These are phyloP conservation scores for Dendrothele bispora DNA, from an alignment of 768 basidiomycete species.

Conservation along the genomic window DNA sequence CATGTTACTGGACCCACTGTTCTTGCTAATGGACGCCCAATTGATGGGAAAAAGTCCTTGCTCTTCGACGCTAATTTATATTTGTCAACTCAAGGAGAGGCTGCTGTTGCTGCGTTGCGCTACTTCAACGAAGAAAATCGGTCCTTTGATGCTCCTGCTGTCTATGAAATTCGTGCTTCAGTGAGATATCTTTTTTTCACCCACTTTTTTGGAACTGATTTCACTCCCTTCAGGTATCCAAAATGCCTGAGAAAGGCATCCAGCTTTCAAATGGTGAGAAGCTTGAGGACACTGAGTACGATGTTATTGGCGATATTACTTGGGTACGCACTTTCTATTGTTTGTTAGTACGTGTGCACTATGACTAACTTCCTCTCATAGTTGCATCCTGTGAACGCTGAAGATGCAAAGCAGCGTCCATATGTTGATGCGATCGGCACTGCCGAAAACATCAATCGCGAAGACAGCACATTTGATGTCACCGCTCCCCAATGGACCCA, in stretches of 20 bases:
- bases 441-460: not conserved
- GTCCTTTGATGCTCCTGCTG: not conserved
- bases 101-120: not conserved
- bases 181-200: not conserved
- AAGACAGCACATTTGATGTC: slow-evolving; percentile 1
- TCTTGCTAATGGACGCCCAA: slow-evolving; percentile 1
- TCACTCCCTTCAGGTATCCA: not conserved
- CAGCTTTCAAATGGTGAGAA: not conserved
- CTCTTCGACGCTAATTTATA: slow-evolving; percentile 10
- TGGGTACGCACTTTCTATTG: not conserved
- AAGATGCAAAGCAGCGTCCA: slow-evolving; percentile 1
- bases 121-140: slow-evolving; percentile 1
- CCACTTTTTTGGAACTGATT: not conserved
- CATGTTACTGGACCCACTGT: slow-evolving; percentile 1
- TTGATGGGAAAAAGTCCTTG: not conserved
- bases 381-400: not conserved
- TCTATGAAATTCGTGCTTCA: not conserved
- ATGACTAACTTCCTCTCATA: not conserved
- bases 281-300: not conserved
- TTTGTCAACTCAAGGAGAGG: slow-evolving; percentile 1
- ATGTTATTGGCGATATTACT: not conserved
- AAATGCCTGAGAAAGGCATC: not conserved
- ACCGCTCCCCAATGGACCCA: not conserved
- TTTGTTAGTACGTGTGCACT: not conserved
- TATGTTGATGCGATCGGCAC: slow-evolving; percentile 1